Evolutionary conservation across 768 basidiomycete species (phyloP).

Genomic region (Boletus edulis): DNA sequence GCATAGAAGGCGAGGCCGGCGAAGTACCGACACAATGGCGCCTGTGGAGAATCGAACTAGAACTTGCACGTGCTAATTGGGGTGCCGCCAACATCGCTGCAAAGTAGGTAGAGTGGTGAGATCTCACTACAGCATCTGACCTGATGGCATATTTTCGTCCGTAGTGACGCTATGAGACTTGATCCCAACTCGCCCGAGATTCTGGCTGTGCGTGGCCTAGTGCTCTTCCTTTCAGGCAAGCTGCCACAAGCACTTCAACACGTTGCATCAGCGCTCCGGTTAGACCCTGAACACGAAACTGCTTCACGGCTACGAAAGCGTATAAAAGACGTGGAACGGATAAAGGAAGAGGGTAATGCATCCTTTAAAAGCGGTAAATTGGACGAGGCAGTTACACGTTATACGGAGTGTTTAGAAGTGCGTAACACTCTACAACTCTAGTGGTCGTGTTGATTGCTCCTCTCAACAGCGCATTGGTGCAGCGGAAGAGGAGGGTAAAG

Average conservation of each 20-base stretch:
- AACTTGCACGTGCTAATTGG: conserved; percentile 67
- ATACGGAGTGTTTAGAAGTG: conserved; percentile 71
- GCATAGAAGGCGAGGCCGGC: conserved; percentile 71
- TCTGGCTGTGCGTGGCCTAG: conserved; percentile 71
- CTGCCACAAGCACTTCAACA: conserved; percentile 73
- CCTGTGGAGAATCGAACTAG: conserved; percentile 74
- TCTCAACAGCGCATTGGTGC: conserved; percentile 60
- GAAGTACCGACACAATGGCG: conserved; percentile 81
- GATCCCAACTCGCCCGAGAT: conserved; percentile 77
- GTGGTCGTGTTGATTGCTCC: background rate
- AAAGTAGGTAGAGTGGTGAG: conserved; percentile 49
- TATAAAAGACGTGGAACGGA: conserved; percentile 76
- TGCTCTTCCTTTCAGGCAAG: conserved; percentile 72
- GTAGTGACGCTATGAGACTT: conserved; percentile 71
- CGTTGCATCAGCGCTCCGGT: conserved; percentile 63
- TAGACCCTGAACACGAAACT: conserved; percentile 73
- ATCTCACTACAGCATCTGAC: conserved; percentile 2
- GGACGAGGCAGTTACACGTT: conserved; percentile 64
- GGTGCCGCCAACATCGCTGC: conserved; percentile 73
- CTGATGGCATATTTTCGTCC: background rate
- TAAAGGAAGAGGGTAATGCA: conserved; percentile 83
- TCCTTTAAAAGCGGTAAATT: conserved; percentile 65
- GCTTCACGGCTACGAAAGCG: conserved; percentile 73
- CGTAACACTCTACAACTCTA: conserved; percentile 10
- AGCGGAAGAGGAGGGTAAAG: conserved; percentile 66